These are phyloP conservation scores for Verruconis gallopava DNA, from an alignment of 2,329 filamentous ascomycete genomes.

Conservation along the genomic window DNA sequence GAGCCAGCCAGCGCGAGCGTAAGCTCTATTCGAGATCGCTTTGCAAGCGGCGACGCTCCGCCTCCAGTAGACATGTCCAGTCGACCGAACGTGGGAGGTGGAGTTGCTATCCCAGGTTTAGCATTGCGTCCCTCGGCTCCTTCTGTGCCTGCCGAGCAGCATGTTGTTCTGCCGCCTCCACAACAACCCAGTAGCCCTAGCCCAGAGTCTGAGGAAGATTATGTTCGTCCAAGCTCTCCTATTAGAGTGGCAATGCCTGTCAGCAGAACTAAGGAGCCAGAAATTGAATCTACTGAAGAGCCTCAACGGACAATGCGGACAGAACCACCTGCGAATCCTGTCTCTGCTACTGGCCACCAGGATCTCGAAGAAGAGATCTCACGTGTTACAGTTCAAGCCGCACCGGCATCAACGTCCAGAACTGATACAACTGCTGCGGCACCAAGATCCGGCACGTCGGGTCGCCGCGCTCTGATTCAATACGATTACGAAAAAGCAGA, in stretches of 20 bases:
- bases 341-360: conserved; percentile 52
- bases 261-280: conserved; percentile 43
- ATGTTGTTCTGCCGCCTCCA: conserved; percentile 32
- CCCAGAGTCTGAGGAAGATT: conserved; percentile 28
- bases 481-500: conserved; percentile 98
- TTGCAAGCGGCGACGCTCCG: conserved; percentile 46
- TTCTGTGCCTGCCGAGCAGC: conserved; percentile 41
- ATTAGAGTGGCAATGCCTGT: conserved; percentile 81
- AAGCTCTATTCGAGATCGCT: conserved; percentile 65
- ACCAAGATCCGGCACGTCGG: conserved; percentile 31
- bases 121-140: conserved; percentile 43
- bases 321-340: conserved; percentile 49
- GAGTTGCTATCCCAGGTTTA: conserved; percentile 67
- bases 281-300: conserved; percentile 39
- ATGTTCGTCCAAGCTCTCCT: conserved; percentile 51
- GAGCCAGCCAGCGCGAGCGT: conserved; percentile 51
- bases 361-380: conserved; percentile 40
- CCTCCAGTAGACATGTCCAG: conserved; percentile 53
- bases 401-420: conserved; percentile 32
- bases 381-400: conserved; percentile 40
- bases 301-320: conserved; percentile 48
- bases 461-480: conserved; percentile 64
- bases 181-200: conserved; percentile 30
- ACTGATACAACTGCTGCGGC: conserved; percentile 25
- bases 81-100: conserved; percentile 54